These are phyloP conservation scores for Oryza punctata DNA, from an alignment of 176 grass and related monocot genomes.

Conservation along the genomic window DNA sequence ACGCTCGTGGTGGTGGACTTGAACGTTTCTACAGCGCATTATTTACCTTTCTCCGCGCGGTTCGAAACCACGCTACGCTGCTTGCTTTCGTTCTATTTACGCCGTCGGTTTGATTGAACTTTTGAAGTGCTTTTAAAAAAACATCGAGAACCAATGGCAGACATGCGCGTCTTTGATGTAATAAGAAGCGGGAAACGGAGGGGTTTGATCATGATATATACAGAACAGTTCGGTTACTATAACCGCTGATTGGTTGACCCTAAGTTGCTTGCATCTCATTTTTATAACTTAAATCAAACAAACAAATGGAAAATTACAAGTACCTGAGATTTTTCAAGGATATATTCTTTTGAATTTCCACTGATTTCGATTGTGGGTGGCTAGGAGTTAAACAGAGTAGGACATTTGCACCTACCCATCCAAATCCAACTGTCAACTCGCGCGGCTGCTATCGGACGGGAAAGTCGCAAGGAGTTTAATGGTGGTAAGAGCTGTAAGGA, in stretches of 20 bases:
- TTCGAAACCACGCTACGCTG: neutral
- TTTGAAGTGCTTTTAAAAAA: neutral
- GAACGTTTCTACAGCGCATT: constrained; percentile 18
- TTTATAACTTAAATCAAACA: neutral
- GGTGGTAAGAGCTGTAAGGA: neutral
- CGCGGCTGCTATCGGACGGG: neutral
- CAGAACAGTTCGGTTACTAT: no score
- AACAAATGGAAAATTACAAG: neutral
- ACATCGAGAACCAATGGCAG: no score
- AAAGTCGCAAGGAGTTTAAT: neutral
- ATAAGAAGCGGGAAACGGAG: no score
- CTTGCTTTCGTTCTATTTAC: neutral
- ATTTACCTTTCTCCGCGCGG: neutral
- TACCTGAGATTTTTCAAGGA: neutral
- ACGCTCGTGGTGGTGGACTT: neutral
- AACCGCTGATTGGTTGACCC: neutral
- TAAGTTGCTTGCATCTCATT: neutral
- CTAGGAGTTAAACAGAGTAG: neutral
- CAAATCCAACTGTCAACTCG: neutral
- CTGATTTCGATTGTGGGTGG: neutral
- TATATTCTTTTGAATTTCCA: neutral
- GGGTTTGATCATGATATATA: no score
- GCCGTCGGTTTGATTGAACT: neutral
- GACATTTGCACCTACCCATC: neutral
- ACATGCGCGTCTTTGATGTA: no score